These are phyloP conservation scores for Bimuria novae-zelandiae DNA, from an alignment of 2,329 filamentous ascomycete genomes.

Conservation along the genomic window DNA sequence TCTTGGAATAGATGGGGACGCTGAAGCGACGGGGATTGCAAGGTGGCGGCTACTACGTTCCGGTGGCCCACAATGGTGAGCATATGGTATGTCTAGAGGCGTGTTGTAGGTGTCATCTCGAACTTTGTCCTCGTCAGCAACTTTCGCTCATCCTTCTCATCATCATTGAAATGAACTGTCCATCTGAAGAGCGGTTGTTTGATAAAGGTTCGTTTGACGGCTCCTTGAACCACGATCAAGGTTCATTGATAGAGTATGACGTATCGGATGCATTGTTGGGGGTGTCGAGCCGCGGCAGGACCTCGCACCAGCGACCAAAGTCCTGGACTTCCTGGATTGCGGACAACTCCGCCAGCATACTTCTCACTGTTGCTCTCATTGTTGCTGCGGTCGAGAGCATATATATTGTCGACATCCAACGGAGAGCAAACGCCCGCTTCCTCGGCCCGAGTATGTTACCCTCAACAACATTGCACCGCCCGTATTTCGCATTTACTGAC, in stretches of 20 bases:
- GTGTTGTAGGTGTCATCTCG: background rate
- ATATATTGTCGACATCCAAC: background rate
- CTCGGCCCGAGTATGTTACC: constrained; percentile 3
- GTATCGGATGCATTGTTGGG: background rate
- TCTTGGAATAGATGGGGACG: background rate
- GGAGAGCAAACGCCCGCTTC: constrained; percentile 1
- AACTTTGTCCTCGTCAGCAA: background rate
- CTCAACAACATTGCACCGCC: background rate
- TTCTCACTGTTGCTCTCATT: background rate
- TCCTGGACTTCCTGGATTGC: background rate
- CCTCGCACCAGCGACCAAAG: background rate
- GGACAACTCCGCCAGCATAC: background rate
- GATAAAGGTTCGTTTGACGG: background rate
- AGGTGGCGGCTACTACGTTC: background rate
- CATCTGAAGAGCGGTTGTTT: background rate
- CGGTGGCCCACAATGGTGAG: background rate
- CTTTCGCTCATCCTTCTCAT: background rate
- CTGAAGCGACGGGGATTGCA: constrained; percentile 3
- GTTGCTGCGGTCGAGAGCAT: background rate
- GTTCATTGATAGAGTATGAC: background rate
- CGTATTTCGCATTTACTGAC: background rate
- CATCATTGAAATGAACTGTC: background rate
- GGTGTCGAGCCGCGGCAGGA: background rate
- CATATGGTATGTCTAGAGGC: background rate
- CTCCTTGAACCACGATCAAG: background rate